phyloP scores from a whole-genome alignment of 2,329 filamentous ascomycete genomes.

The Colletotrichum australisinense region DNA sequence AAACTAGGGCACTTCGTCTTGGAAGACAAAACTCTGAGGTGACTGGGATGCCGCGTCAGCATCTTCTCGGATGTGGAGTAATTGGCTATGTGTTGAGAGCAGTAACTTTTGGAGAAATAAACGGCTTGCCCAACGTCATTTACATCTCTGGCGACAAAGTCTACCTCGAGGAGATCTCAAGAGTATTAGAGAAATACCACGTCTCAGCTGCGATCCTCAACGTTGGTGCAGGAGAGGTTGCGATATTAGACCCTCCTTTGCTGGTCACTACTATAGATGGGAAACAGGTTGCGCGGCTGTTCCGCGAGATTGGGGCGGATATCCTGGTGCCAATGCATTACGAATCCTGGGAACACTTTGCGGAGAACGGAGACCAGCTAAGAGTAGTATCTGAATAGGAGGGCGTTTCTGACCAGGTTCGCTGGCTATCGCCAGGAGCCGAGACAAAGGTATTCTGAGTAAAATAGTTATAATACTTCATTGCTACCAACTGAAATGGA shows the following conservation, averaged over 20 bases:
- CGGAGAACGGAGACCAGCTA: slow-evolving; percentile 47
- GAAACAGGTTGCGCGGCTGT: slow-evolving; percentile 50
- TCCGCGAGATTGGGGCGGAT: slow-evolving; percentile 52
- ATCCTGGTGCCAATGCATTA: slow-evolving; percentile 60
- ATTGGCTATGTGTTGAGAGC: slow-evolving; percentile 56
- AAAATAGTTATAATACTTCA: not conserved
- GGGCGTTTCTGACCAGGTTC: slow-evolving; percentile 47
- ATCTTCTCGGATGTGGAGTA: slow-evolving; percentile 56
- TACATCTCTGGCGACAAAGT: slow-evolving; percentile 63
- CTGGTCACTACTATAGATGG: slow-evolving; percentile 57
- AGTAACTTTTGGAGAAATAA: slow-evolving; percentile 48
- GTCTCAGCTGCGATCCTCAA: slow-evolving; percentile 54
- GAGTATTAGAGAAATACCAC: slow-evolving; percentile 49
- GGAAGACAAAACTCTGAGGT: slow-evolving; percentile 50
- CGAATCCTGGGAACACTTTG: slow-evolving; percentile 55
- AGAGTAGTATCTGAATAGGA: slow-evolving; percentile 45
- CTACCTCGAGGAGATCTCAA: slow-evolving; percentile 53
- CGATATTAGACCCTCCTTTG: slow-evolving; percentile 40
- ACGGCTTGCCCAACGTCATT: slow-evolving; percentile 55
- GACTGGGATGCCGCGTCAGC: slow-evolving; percentile 55
- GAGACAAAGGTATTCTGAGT: not conserved
- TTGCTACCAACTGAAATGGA: not conserved
- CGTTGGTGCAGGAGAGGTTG: slow-evolving; percentile 47
- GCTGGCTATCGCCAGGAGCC: slow-evolving; percentile 47
- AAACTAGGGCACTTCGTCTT: slow-evolving; percentile 40